Evolutionary conservation across 257 asterid genomes (phyloP), one percentile per base, ranked within the genome.

Genomic region (Capsicum rhomboideum): DNA sequence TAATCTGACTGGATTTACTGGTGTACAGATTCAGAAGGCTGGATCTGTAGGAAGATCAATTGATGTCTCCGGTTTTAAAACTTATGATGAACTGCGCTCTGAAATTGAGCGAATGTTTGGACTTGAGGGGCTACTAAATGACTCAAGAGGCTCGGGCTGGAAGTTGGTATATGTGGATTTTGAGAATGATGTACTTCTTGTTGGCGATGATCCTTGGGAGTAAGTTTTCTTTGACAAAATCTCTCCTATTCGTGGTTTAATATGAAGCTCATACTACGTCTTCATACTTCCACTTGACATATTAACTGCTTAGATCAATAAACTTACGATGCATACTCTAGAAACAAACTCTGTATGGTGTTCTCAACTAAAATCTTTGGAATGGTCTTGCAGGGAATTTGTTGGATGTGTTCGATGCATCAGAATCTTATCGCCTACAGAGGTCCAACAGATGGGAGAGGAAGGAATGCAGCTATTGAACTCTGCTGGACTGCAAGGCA

Each of bases 181-280:
- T 12, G 99, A 95, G 84, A 92, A 91, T 59, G 98, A 95, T 29
- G 98, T 94, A 40, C 97, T 94, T 50, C 97, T 95, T 13, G 96
- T 94, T 55, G 99, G 98, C 8, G 98, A 95, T 67, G 99, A 95
- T 91, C 98, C 99, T 55, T 95, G 99, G 98, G 98, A 94, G 99
- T 95, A 91, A 93, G 99, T 86, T 50, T 40, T 61, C 40, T 63
- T 69, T 26, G 53, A 81, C 83, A 34, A 31, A 58, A 29, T 31
- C 54, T 34, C 12, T 56, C 72, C n/a, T 29, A 29, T 55, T 79
- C 13, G 42, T 34, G 18, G 12, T 31, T 17, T 28, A 10, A 18
- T 49, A 29, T 34, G 79, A 40, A 40, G 79, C 11, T 46, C 79
- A 40, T 40, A n/a, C 54, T 8, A 40, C 20, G 55, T 40, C 18